Conservation (phyloP, 1,284 basidiomycete species). For the Ganoderma lucidum region DNA sequence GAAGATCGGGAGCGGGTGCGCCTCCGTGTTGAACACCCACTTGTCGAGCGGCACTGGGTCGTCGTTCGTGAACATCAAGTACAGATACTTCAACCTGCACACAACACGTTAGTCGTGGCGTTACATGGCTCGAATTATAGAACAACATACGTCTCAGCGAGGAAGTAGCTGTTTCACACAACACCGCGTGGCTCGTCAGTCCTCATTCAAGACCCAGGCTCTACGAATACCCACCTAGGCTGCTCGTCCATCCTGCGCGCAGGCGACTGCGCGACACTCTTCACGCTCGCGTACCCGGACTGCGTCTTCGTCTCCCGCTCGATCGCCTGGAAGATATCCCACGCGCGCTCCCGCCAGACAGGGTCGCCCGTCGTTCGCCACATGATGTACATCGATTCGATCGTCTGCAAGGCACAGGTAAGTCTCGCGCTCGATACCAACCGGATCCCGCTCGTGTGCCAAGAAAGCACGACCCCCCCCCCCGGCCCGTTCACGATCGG, state of each 20-base stretch:
- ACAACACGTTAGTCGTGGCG: slow-evolving; percentile 1
- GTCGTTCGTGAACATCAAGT: slow-evolving; percentile 65
- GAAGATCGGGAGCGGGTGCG: slow-evolving; percentile 78
- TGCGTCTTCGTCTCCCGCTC: slow-evolving; percentile 61
- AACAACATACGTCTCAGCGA: slow-evolving; percentile 65
- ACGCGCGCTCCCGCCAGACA: slow-evolving; percentile 79
- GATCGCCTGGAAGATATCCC: slow-evolving; percentile 77
- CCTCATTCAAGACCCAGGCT: not conserved
- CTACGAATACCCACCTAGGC: slow-evolving; percentile 61
- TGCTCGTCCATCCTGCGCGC: slow-evolving; percentile 57
- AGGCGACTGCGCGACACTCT: slow-evolving; percentile 51
- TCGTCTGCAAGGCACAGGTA: slow-evolving; percentile 51
- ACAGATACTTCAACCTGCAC: slow-evolving; percentile 68
- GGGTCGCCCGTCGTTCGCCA: slow-evolving; percentile 73
- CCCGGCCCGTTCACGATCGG: not conserved
- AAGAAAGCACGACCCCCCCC: not conserved
- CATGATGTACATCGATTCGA: slow-evolving; percentile 73
- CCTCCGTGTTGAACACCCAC: slow-evolving; percentile 89
- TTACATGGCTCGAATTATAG: not conserved
- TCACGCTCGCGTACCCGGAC: slow-evolving; percentile 65
- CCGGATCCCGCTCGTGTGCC: not conserved
- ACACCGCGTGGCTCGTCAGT: not conserved
- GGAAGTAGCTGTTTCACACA: slow-evolving; percentile 60
- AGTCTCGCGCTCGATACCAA: not conserved
- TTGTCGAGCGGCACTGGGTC: slow-evolving; percentile 68